A percentile compares a stretch with the other conserved stretches of the same genome.
phyloP scores from a whole-genome alignment of 2,329 filamentous ascomycete genomes.

The Monosporascus cannonballus region DNA sequence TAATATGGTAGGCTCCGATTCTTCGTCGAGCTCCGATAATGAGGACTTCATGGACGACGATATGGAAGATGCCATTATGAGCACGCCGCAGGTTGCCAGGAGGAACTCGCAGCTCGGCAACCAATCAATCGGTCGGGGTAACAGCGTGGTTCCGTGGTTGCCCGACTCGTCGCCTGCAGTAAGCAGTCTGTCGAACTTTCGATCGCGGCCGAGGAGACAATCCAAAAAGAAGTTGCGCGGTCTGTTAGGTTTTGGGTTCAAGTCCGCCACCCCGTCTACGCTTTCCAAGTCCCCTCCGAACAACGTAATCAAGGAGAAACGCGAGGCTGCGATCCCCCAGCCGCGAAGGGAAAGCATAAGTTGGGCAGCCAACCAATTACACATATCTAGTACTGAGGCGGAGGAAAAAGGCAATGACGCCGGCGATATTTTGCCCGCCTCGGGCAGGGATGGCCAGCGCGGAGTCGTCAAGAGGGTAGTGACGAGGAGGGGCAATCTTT shows the following conservation, averaged over 20 bases:
- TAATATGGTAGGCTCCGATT: conserved; percentile 69
- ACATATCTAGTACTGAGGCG: conserved; percentile 76
- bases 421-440: conserved; percentile 34
- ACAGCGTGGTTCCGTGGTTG: conserved; percentile 51
- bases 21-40: conserved; percentile 67
- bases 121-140: conserved; percentile 37
- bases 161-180: conserved; percentile 63
- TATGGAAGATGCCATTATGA: conserved; percentile 74
- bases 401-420: conserved; percentile 58
- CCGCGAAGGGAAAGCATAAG: conserved; percentile 82
- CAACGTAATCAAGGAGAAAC: conserved; percentile 30
- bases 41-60: conserved; percentile 67
- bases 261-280: conserved; percentile 30
- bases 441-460: conserved; percentile 52
- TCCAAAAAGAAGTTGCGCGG: conserved; percentile 46
- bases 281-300: conserved; percentile 70
- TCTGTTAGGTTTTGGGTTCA: conserved; percentile 45
- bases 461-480: conserved; percentile 79
- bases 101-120: conserved; percentile 40
- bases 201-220: conserved; percentile 66
- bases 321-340: conserved; percentile 33
- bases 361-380: conserved; percentile 81
- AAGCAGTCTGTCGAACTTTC: conserved; percentile 75
- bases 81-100: conserved; percentile 72
- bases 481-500: conserved; percentile 78